A percentile compares a stretch with the other conserved stretches of the same genome.
Conservation (phyloP, 257 asterid genomes). For the Mentha longifolia region DNA sequence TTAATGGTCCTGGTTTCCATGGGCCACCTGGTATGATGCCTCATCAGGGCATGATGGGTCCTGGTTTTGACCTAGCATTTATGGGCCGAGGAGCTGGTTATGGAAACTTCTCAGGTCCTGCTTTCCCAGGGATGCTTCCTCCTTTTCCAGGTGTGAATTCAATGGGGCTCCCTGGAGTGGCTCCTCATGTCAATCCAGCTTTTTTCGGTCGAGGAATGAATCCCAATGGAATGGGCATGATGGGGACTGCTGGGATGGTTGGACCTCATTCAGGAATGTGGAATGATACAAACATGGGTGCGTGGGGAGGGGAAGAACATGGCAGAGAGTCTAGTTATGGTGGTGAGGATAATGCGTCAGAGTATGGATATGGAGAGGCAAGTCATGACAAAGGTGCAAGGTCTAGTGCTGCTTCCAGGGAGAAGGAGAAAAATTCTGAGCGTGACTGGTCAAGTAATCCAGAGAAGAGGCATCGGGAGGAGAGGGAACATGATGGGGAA, state of each 20-base stretch:
- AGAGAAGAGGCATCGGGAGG: conserved; percentile 79
- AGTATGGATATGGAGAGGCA: conserved; percentile 79
- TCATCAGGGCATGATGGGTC: conserved; percentile 95
- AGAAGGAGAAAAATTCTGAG: conserved; percentile 77
- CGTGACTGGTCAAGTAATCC: conserved; percentile 82
- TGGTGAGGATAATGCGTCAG: conserved; percentile 87
- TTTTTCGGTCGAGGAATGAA: conserved; percentile 94
- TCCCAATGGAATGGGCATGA: conserved; percentile 90
- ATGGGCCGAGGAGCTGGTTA: conserved; percentile 92
- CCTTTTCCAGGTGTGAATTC: conserved; percentile 75
- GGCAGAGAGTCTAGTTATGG: conserved; percentile 91
- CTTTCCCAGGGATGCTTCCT: conserved; percentile 73
- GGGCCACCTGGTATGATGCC: conserved; percentile 77
- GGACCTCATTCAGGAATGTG: conserved; percentile 92
- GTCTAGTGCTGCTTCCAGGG: conserved; percentile 60
- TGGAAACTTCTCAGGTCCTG: conserved; percentile 83
- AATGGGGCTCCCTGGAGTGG: conserved; percentile 96
- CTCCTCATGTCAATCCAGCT: conserved; percentile 97
- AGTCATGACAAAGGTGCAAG: conserved; percentile 76
- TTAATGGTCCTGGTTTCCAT: conserved; percentile 72
- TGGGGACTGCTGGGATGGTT: conserved; percentile 75
- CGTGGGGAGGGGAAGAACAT: conserved; percentile 89
- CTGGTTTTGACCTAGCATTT: conserved; percentile 88
- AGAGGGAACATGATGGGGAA: conserved; percentile 49
- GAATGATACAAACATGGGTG: conserved; percentile 78